A percentile compares a stretch with the other conserved stretches of the same genome.
These are phyloP conservation scores for Erucastrum elatum DNA, from an alignment of 345 rosid species.

Conservation along the genomic window DNA sequence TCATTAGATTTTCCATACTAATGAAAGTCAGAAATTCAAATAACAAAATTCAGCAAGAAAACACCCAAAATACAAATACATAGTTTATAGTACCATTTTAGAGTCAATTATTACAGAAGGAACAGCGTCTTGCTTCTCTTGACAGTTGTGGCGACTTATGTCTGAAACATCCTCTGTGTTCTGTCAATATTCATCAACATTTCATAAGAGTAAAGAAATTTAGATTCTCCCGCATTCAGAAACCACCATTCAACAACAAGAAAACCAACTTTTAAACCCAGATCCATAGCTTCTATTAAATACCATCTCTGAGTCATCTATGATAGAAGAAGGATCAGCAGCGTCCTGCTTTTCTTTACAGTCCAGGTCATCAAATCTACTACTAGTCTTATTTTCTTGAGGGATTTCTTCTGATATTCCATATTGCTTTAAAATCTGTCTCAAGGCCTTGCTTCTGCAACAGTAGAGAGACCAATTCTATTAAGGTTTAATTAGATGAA, in stretches of 20 bases:
- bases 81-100: slow-evolving; percentile 27
- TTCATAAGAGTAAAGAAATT: slow-evolving; percentile 8
- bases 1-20: slow-evolving; percentile 28
- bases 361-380: slow-evolving; percentile 7
- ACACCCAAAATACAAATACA: not conserved
- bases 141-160: not conserved
- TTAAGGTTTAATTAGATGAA: not conserved
- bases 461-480: not conserved
- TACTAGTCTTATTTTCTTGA: slow-evolving; percentile 11
- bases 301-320: slow-evolving; percentile 33
- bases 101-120: slow-evolving; percentile 12
- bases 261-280: not conserved
- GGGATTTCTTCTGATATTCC: slow-evolving; percentile 25
- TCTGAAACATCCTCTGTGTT: slow-evolving; percentile 26
- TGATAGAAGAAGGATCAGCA: not conserved
- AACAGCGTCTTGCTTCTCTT: not conserved
- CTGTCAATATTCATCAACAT: slow-evolving; percentile 29
- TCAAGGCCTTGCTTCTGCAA: slow-evolving; percentile 34
- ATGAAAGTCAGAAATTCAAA: slow-evolving; percentile 7
- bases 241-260: not conserved
- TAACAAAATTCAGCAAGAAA: not conserved
- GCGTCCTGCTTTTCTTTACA: not conserved
- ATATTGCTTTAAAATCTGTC: slow-evolving; percentile 31
- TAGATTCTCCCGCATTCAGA: not conserved
- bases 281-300: not conserved